These are phyloP conservation scores for Taiwanofungus camphoratus DNA, from an alignment of 1,284 basidiomycete genomes.

Conservation along the genomic window DNA sequence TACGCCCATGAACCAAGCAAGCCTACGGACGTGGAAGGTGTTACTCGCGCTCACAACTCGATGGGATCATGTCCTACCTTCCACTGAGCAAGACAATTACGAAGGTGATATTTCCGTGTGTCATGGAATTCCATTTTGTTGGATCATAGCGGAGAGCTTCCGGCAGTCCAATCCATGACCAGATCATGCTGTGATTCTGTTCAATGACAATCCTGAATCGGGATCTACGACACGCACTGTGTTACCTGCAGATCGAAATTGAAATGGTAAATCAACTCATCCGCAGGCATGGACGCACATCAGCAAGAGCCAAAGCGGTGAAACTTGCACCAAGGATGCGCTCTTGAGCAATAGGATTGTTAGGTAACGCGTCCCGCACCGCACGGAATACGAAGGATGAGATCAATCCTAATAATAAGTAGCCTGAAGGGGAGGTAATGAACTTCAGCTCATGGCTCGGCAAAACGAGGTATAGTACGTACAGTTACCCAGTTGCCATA, in stretches of 20 bases:
- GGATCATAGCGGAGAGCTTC: slow-evolving; percentile 45
- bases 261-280: neutral
- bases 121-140: slow-evolving; percentile 60
- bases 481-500: slow-evolving; percentile 74
- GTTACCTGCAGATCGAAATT: slow-evolving; percentile 1
- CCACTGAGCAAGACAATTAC: slow-evolving; percentile 48
- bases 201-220: neutral
- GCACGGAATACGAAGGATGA: slow-evolving; percentile 69
- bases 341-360: slow-evolving; percentile 62
- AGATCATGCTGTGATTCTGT: slow-evolving; percentile 44
- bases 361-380: slow-evolving; percentile 53
- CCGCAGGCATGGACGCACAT: slow-evolving; percentile 43
- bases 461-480: slow-evolving; percentile 14
- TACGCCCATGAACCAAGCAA: slow-evolving; percentile 63
- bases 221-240: neutral
- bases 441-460: neutral
- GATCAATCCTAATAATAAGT: slow-evolving; percentile 60
- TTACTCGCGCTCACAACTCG: slow-evolving; percentile 1
- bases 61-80: slow-evolving; percentile 47
- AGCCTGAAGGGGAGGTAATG: slow-evolving; percentile 39
- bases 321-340: slow-evolving; percentile 62
- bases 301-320: slow-evolving; percentile 62
- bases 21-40: slow-evolving; percentile 27
- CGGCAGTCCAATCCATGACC: slow-evolving; percentile 55
- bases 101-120: slow-evolving; percentile 70